Percentiles rank a stretch among this genome's conserved stretches.
phyloP scores from a whole-genome alignment of 2,329 filamentous ascomycete species.

The Microthyrium microscopicum region DNA sequence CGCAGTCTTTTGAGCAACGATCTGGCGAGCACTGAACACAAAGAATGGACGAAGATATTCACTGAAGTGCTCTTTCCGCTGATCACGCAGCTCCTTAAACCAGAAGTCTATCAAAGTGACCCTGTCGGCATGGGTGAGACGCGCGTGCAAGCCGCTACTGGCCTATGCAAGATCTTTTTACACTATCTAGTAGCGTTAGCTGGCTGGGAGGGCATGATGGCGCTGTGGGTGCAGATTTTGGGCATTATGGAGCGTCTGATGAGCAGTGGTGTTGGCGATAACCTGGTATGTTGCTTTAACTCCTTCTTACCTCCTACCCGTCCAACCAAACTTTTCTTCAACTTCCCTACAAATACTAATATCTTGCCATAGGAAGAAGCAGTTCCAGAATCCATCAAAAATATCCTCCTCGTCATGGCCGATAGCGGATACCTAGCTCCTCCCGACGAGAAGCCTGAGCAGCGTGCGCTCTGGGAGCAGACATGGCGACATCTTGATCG shows the following conservation, averaged over 20 bases:
- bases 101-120: slow-evolving; percentile 85
- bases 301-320: slow-evolving; percentile 8
- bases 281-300: slow-evolving; percentile 46
- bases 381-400: slow-evolving; percentile 88
- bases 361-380: slow-evolving; percentile 65
- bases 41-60: slow-evolving; percentile 55
- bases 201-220: slow-evolving; percentile 75
- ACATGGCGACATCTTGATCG: slow-evolving; percentile 42
- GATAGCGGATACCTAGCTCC: slow-evolving; percentile 71
- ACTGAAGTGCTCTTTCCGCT: slow-evolving; percentile 85
- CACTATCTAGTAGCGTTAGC: slow-evolving; percentile 78
- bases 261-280: slow-evolving; percentile 87
- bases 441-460: slow-evolving; percentile 35
- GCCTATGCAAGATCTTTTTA: slow-evolving; percentile 89
- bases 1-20: slow-evolving; percentile 71
- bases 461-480: slow-evolving; percentile 42
- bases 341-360: slow-evolving; percentile 6
- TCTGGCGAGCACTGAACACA: slow-evolving; percentile 33
- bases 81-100: slow-evolving; percentile 73
- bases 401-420: slow-evolving; percentile 88
- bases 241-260: slow-evolving; percentile 91
- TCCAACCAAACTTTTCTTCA: slow-evolving; percentile 1
- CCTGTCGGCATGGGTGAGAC: slow-evolving; percentile 91
- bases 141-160: slow-evolving; percentile 72
- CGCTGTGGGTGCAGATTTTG: slow-evolving; percentile 82